Evolutionary conservation across 2,329 filamentous ascomycete genomes (phyloP).

Genomic region (Verticillium longisporum): DNA sequence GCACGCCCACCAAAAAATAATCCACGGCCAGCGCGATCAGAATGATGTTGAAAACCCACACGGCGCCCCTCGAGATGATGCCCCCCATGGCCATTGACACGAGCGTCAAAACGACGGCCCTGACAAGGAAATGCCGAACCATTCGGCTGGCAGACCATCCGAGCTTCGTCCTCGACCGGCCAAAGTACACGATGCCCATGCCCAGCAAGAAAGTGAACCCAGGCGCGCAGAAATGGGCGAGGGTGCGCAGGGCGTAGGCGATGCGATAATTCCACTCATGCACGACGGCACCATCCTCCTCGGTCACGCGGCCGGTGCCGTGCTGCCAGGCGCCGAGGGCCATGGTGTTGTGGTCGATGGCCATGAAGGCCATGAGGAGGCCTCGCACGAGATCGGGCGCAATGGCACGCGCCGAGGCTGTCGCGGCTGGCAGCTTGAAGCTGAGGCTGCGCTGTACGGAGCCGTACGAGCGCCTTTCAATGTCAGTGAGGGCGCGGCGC

Average conservation of each 20-base stretch:
- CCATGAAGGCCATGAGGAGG: conserved; percentile 37
- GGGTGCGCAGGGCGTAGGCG: conserved; percentile 29
- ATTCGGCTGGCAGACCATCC: conserved; percentile 30
- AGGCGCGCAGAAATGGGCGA: conserved; percentile 37
- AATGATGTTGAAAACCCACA: conserved; percentile 36
- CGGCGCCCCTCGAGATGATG: conserved; percentile 20
- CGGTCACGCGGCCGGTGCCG: conserved; percentile 25
- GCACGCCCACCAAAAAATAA: conserved; percentile 33
- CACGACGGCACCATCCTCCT: conserved; percentile 27
- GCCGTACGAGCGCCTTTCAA: background rate
- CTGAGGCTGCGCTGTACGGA: background rate
- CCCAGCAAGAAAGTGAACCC: conserved; percentile 40
- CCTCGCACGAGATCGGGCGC: conserved; percentile 38
- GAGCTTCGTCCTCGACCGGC: conserved; percentile 29
- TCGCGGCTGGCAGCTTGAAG: background rate
- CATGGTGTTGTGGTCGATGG: conserved; percentile 33
- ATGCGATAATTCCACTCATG: conserved; percentile 27
- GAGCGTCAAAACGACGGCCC: conserved; percentile 26
- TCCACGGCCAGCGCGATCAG: conserved; percentile 37
- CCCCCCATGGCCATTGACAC: conserved; percentile 25
- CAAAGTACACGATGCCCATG: conserved; percentile 37
- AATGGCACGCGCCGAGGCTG: conserved; percentile 22
- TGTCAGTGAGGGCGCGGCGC: background rate
- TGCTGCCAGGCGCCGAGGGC: conserved; percentile 32
- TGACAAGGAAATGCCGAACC: conserved; percentile 28